These are phyloP conservation scores for Xylaria sp. DNA, from an alignment of 2,329 filamentous ascomycete genomes.

Conservation along the genomic window DNA sequence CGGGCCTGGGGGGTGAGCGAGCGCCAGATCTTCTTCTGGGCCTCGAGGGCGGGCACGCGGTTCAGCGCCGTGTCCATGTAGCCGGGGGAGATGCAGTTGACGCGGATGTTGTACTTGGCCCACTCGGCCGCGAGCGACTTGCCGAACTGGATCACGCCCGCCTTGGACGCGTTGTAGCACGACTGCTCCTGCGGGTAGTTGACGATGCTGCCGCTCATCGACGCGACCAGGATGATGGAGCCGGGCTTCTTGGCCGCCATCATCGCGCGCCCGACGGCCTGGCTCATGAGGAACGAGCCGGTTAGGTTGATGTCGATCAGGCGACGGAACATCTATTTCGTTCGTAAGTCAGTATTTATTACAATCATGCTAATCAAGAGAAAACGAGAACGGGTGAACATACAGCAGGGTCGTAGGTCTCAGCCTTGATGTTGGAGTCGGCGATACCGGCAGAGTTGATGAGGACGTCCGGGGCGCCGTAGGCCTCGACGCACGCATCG, in stretches of 20 bases:
- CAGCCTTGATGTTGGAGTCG: constrained; percentile 85
- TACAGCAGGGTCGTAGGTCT: constrained; percentile 75
- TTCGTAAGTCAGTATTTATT: neutral
- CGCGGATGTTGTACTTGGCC: constrained; percentile 82
- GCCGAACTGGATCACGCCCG: constrained; percentile 80
- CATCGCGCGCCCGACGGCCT: constrained; percentile 78
- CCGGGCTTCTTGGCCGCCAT: constrained; percentile 77
- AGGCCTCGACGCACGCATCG: constrained; percentile 71
- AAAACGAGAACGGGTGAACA: neutral
- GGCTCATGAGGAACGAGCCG: constrained; percentile 80
- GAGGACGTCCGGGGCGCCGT: constrained; percentile 78
- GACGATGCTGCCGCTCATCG: constrained; percentile 85
- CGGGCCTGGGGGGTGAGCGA: constrained; percentile 78
- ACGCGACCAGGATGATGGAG: constrained; percentile 79
- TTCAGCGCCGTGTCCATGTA: constrained; percentile 90
- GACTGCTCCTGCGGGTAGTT: constrained; percentile 88
- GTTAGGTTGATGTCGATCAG: constrained; percentile 86
- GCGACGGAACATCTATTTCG: constrained; percentile 76
- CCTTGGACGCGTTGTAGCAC: constrained; percentile 87
- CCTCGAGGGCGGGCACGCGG: constrained; percentile 79
- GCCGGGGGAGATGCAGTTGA: constrained; percentile 86
- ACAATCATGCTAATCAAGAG: neutral
- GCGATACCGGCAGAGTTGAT: constrained; percentile 84
- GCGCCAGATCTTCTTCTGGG: constrained; percentile 85
- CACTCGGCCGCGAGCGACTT: constrained; percentile 87